phyloP scores from a whole-genome alignment of 148 eudicot species.

The Euryodendron excelsum region DNA sequence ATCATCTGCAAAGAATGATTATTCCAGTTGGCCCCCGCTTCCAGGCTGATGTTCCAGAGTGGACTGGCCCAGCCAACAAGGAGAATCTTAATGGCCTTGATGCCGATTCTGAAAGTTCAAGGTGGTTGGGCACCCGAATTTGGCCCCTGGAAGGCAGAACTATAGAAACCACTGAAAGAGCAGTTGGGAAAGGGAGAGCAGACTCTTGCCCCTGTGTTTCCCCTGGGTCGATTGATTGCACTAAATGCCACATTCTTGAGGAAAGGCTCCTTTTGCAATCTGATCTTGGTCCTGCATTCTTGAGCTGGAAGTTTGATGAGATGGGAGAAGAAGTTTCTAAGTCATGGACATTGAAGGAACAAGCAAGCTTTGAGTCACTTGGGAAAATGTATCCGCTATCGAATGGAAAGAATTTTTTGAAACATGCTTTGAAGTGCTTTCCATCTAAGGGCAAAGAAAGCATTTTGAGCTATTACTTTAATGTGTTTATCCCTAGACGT shows the following conservation, averaged over 20 bases:
- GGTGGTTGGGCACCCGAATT: slow-evolving; percentile 38
- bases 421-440: slow-evolving; percentile 24
- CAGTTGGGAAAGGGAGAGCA: slow-evolving; percentile 37
- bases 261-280: slow-evolving; percentile 26
- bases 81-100: neutral
- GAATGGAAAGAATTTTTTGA: slow-evolving; percentile 23
- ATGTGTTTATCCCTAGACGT: slow-evolving; percentile 30
- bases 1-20: slow-evolving; percentile 18
- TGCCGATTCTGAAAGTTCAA: slow-evolving; percentile 24
- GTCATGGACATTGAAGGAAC: slow-evolving; percentile 33
- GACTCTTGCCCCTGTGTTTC: slow-evolving; percentile 33
- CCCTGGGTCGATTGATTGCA: slow-evolving; percentile 32
- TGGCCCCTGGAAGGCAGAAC: slow-evolving; percentile 28
- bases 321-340: slow-evolving; percentile 37
- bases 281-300: slow-evolving; percentile 38
- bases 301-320: slow-evolving; percentile 40
- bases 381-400: slow-evolving; percentile 13
- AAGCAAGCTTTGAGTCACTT: slow-evolving; percentile 22
- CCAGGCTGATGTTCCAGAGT: slow-evolving; percentile 42
- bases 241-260: slow-evolving; percentile 28
- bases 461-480: slow-evolving; percentile 37
- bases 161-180: neutral
- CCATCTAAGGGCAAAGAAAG: slow-evolving; percentile 24
- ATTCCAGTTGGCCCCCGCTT: slow-evolving; percentile 44
- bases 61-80: slow-evolving; percentile 23